Evolutionary conservation across 2,329 filamentous ascomycete genomes (phyloP), one percentile per base, ranked within the genome.

Genomic region (Colletotrichum phormii): DNA sequence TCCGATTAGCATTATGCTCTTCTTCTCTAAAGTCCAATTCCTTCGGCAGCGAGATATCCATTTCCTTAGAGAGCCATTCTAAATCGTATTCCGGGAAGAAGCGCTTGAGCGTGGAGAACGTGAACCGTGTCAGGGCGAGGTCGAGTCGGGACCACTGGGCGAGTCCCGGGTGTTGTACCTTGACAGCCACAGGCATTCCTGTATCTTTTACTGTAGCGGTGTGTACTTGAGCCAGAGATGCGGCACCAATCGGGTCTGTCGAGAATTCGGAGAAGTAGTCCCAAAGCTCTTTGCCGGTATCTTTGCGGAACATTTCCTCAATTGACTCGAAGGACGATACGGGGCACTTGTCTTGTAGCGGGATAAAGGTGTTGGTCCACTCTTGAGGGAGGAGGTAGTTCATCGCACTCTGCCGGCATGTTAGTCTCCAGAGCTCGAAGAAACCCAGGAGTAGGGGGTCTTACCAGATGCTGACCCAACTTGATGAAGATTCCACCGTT

Each of bases 401-500:
- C 93, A 98, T 94, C 75, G 95, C 96, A 82, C 95, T 98, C 90
- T 92, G 75, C 33, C n/a, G 12, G 49, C 3, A 46, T 8, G 73
- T 79, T 61, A 82, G 79, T 33, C 46, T 58, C n/a, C 31, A 33
- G 11, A 53, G 3, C 12, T 11, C 2, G 11, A 12, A 3, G 18
- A 42, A n/a, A 13, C n/a, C 12, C 3, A 24, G 4, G 24, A 22
- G 26, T 18, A 42, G 31, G 18, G 8, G 18, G 7, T 75, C 83
- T 54, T 86, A 92, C 91, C 83, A 99, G 83, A 83, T 99, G 97
- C 79, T 99, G 97, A 8, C 97, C 97, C 51, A 99, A 86, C 84
- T 99, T 99, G 81, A 99, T 98, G 78, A 98, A 99, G 75, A 99
- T 98, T 33, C 96, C 97, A 31, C 97, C 97, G 82, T 98, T 98